Base-by-base conservation (phyloP, 176 grass and related monocot genomes). In the Carex littledalei region DNA sequence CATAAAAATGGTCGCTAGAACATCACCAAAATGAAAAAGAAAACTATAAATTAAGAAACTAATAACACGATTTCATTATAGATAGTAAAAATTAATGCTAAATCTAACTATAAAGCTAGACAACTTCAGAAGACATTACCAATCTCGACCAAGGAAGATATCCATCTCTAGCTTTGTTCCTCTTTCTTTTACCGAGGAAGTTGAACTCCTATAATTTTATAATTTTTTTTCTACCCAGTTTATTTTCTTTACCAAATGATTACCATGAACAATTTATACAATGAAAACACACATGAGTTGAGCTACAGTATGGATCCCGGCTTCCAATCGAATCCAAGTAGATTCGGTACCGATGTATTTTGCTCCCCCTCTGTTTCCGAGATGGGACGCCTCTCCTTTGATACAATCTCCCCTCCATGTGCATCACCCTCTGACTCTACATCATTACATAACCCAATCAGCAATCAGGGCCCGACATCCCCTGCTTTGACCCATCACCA, bases 61-160 rank as follows among this genome's bases (percentile, higher is more conserved):
- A 69, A 39, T 69, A 39, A 69, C 31, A 69, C 60, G 13, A 67
- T 67, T 67, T 70, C 67, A n/a, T 70, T 43, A 70, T 70, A 70
- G 34, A 70, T 70, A n/a, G 35, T 43, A 70, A 70, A 66, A n/a
- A 41, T 70, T 70, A 70, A 70, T 70, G 9, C 34, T 18, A 37
- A 41, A 41, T 41, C 67, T n/a, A 70, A 70, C 67, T 70, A 70
- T 70, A 41, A 41, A 43, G 67, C 34, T 10, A 43, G 6, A 18
- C 34, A 70, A 43, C 67, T 70, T 41, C 31, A 8, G 26, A 32
- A 66, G 63, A 29, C 63, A 32, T 66, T 14, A 32, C 63, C 22
- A 14, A 66, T 66, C 63, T 66, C 26, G 12, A 13, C 55, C 63
- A 67, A 67, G 63, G 26, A 67, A 67, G 64, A 67, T 7, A 67